Evolutionary conservation across 441 rosid genomes (phyloP).

Genomic region (Aleurites moluccanus): DNA sequence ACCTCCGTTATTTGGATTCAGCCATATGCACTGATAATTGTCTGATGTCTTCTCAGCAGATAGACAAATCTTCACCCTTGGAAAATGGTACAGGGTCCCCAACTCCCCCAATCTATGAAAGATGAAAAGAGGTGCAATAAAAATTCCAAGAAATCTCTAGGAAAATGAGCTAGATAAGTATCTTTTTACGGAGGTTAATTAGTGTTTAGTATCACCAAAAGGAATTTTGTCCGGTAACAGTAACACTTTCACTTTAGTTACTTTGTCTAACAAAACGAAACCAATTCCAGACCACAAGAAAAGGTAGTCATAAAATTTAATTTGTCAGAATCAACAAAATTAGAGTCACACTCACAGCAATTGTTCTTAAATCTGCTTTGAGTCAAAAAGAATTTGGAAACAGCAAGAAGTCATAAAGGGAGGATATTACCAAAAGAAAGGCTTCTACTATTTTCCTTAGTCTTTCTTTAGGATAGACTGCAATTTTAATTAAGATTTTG

Average conservation of each 20-base stretch:
- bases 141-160: neutral
- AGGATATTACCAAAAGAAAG: neutral
- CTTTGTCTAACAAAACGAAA: neutral
- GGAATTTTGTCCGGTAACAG: neutral
- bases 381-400: neutral
- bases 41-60: too few relatives aligned
- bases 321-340: neutral
- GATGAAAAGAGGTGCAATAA: neutral
- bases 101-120: neutral
- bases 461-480: neutral
- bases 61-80: too few relatives aligned
- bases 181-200: neutral
- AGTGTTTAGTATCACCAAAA: constrained; percentile 7
- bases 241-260: constrained; percentile 1
- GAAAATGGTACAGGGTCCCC: neutral
- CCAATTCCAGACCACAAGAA: neutral
- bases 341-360: neutral
- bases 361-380: neutral
- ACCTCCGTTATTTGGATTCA: too few relatives aligned
- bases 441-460: neutral
- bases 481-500: too few relatives aligned
- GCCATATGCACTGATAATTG: too few relatives aligned
- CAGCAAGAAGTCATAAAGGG: too few relatives aligned
- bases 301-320: neutral
- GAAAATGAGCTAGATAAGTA: neutral